phyloP scores from a whole-genome alignment of 1,284 basidiomycete genomes.

The Boletus semigastroideus region DNA sequence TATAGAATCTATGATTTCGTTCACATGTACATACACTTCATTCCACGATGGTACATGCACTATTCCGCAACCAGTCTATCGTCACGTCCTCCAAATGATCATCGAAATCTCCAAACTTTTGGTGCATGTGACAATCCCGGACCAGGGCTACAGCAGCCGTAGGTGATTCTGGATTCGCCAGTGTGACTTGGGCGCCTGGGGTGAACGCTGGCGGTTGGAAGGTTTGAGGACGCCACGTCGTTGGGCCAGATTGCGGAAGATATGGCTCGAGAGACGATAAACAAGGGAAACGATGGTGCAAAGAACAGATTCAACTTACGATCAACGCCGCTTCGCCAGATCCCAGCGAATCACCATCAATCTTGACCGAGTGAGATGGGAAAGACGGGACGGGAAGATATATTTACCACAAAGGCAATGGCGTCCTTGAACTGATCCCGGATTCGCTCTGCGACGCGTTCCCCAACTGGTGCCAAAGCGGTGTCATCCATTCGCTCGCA shows the following conservation, averaged over 20 bases:
- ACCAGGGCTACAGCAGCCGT: conserved; percentile 48
- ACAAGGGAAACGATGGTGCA: neutral
- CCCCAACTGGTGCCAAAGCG: conserved; percentile 61
- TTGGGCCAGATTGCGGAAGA: conserved; percentile 37
- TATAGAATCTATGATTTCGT: too few relatives aligned
- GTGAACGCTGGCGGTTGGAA: conserved; percentile 42
- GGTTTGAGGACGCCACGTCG: conserved; percentile 46
- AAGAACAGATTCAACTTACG: conserved; percentile 39
- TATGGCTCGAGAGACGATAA: conserved; percentile 43
- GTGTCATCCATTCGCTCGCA: conserved; percentile 59
- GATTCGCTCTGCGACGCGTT: conserved; percentile 55
- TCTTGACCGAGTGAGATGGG: conserved; percentile 35
- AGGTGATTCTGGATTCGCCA: conserved; percentile 45
- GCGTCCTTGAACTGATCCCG: conserved; percentile 52
- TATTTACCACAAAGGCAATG: conserved; percentile 60
- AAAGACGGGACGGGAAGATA: conserved; percentile 2
- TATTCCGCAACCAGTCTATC: conserved; percentile 65
- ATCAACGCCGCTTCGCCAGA: conserved; percentile 51
- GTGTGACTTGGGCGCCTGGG: conserved; percentile 43
- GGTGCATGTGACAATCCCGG: conserved; percentile 45
- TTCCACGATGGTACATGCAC: conserved; percentile 39
- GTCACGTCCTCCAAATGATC: conserved; percentile 74
- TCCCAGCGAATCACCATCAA: conserved; percentile 57
- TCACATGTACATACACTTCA: conserved; percentile 10
- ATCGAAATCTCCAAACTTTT: conserved; percentile 71